These are phyloP conservation scores for Haplosporangium sp. DNA, from an alignment of 371 early-diverging fungal genomes.

Conservation along the genomic window DNA sequence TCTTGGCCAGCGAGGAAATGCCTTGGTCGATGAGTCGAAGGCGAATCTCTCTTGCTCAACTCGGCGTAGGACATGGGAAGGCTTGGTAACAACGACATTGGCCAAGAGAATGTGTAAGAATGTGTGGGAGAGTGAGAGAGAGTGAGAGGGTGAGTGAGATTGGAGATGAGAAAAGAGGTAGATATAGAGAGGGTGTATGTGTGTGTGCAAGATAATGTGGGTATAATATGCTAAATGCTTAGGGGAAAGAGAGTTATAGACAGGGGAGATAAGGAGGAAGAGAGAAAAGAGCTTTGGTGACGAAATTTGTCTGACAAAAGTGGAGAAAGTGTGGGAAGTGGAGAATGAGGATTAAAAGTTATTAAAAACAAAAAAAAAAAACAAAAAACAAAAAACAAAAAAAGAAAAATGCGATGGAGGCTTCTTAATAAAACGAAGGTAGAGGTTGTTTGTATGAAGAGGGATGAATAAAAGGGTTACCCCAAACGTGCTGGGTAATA, in stretches of 20 bases:
- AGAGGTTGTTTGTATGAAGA: too few species aligned
- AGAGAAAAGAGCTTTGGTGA: not conserved
- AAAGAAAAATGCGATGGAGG: not conserved
- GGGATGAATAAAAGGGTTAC: too few species aligned
- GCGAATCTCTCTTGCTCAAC: not conserved
- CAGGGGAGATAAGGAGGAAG: not conserved
- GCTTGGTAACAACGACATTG: constrained; percentile 15
- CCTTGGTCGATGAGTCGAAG: constrained; percentile 13
- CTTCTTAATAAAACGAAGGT: not conserved
- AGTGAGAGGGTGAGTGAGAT: not conserved
- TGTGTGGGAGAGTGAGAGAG: not conserved
- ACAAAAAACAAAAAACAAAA: not conserved
- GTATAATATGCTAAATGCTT: not conserved
- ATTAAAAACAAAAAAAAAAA: not conserved
- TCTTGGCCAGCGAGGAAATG: not conserved
- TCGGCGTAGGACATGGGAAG: constrained; percentile 1
- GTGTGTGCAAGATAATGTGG: not conserved
- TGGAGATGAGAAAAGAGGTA: not conserved
- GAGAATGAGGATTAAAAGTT: not conserved
- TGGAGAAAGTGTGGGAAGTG: not conserved
- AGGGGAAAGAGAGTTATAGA: constrained; percentile 1
- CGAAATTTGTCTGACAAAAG: not conserved
- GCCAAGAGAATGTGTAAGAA: not conserved
- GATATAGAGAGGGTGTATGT: too few species aligned
- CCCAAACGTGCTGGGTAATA: too few species aligned